phyloP scores from a whole-genome alignment of 768 basidiomycete genomes.

The Podaxis sp. region DNA sequence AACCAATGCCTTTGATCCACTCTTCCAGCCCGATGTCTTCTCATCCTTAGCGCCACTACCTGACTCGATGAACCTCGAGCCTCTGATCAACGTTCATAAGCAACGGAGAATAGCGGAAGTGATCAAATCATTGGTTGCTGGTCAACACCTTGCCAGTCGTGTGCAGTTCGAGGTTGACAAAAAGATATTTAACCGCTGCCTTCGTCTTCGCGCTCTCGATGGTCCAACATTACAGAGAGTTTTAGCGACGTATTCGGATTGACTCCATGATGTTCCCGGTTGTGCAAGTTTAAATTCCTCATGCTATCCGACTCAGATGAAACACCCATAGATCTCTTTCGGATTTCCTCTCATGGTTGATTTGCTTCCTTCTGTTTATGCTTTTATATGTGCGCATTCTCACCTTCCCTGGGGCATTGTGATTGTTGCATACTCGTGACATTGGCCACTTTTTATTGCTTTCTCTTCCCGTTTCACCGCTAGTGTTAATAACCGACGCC shows the following conservation, averaged over 20 bases:
- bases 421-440: conserved; percentile 5
- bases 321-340: conserved; percentile 1
- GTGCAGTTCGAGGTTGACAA: conserved; percentile 69
- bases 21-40: conserved; percentile 78
- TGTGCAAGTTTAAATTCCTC: neutral
- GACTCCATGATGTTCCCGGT: neutral
- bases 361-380: neutral
- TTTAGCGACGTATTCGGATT: conserved; percentile 18
- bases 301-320: neutral
- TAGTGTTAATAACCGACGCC: neutral
- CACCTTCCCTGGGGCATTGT: neutral
- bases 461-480: neutral
- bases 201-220: conserved; percentile 66
- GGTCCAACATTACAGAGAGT: conserved; percentile 45
- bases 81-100: conserved; percentile 86
- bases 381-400: neutral
- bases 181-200: conserved; percentile 71
- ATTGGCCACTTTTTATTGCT: neutral
- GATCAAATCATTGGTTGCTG: conserved; percentile 76
- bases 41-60: conserved; percentile 68
- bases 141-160: conserved; percentile 76
- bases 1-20: conserved; percentile 61
- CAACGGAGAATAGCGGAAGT: conserved; percentile 77
- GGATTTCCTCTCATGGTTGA: neutral
- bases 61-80: conserved; percentile 74